Evolutionary conservation across 2,329 filamentous ascomycete genomes (phyloP), one percentile per base, ranked within the genome.

Genomic region (Raffaelea ambrosiae): DNA sequence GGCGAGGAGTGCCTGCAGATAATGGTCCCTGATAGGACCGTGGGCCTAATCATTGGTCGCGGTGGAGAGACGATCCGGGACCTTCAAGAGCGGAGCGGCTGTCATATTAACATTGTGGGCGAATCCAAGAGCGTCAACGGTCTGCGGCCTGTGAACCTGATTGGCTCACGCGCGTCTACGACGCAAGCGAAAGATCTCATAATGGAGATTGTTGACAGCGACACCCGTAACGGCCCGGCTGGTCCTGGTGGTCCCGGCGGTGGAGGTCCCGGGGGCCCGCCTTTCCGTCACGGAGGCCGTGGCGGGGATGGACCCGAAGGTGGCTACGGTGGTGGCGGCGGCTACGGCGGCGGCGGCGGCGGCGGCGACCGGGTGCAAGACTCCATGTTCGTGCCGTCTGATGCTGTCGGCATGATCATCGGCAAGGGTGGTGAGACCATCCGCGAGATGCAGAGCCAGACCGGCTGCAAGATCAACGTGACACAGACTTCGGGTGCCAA

Each of bases 391-490:
- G 88, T 95, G 10, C 89, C 89, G 13, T 91, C 88, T 20, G 89
- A 95, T 62, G 86, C 89, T 5, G 89, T 95, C 47, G 89, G 89
- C 51, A 95, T 95, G 89, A 95, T 95, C 55, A 95, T 95, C 52
- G 89, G 90, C 54, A 95, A 95, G 72, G 86, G 88, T 48, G 89
- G 89, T 54, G 89, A 95, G 68, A 94, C 89, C 0, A 95, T 95
- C 62, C 88, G 90, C 55, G 88, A 95, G 57, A 94, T 95, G 84
- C 89, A 95, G 65, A 84, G 82, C 60, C 77, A 72, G 29, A 93
- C 88, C 5, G 86, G 87, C 41, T 95, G 90, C 76, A 95, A 95
- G 70, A 95, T 95, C 72, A 95, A 95, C 59, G 89, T 95, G 22
- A 86, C 87, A 29, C 86, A 87, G 58, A 83, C 88, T 8, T 83